These are phyloP conservation scores for Quercus alba DNA, from an alignment of 306 rosid species.

Conservation along the genomic window DNA sequence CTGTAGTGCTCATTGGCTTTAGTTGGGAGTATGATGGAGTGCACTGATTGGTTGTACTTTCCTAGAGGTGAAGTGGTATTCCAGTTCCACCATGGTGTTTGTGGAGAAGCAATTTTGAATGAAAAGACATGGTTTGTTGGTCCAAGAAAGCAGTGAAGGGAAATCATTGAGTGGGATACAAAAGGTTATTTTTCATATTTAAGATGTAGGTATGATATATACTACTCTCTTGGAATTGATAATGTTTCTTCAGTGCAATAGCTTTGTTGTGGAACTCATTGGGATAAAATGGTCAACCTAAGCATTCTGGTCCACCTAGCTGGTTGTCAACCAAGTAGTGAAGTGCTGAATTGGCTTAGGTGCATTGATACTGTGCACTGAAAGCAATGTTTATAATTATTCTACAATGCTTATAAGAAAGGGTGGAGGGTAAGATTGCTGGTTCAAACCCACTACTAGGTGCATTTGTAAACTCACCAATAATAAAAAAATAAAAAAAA, in stretches of 20 bases:
- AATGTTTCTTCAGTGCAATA: background rate
- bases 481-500: too few relatives aligned
- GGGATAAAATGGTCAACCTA: background rate
- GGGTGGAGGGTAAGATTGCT: too few relatives aligned
- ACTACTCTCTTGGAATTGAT: background rate
- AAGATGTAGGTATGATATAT: background rate
- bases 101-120: background rate
- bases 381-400: background rate
- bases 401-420: background rate
- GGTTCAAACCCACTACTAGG: too few relatives aligned
- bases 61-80: background rate
- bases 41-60: background rate
- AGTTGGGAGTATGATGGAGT: background rate
- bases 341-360: background rate
- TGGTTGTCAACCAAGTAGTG: background rate
- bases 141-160: background rate
- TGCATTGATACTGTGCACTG: background rate
- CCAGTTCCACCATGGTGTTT: background rate
- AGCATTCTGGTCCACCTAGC: background rate
- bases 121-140: background rate
- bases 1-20: too few relatives aligned
- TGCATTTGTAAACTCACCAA: too few relatives aligned
- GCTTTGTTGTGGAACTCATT: background rate
- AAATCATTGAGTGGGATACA: background rate
- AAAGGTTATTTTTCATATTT: background rate